Evolutionary conservation across 331 rosid genomes (phyloP), one percentile per base, ranked within the genome.

Genomic region (Erythrophleum ivorense): DNA sequence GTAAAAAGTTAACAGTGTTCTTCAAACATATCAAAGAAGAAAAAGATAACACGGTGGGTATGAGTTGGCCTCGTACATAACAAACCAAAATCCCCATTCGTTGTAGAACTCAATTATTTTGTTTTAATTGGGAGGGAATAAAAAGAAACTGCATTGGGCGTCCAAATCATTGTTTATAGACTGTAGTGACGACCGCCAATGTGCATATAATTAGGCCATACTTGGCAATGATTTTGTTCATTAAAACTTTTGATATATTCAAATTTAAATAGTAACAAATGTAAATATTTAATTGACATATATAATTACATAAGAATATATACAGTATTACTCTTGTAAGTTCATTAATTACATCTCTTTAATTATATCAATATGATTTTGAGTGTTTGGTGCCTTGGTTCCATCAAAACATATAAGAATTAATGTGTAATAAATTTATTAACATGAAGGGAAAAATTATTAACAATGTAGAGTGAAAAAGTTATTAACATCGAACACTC

Each of bases 41-140:
- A 24, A 29, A 29, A 16, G 68, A 31, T 66, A 9, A 40, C 71
- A 38, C 16, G 1, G 72, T 19, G 15, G 71, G 73, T 57, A 14
- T 69, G 81, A 69, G 81, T 69, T 76, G 85, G 81, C 58, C 78
- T 18, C 46, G 7, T 9, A 19, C 55, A 38, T 40, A 13, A 14
- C 53, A 57, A 34, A 41, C 38, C 66, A 36, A 24, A 16, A 49
- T 64, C 38, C 52, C 40, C 15, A 34, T 34, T 36, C 49, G 55
- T 7, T 77, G 46, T 70, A 60, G 60, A 49, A 52, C 43, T 41
- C 1, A 24, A 14, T 15, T 6, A 2, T 48, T 43, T 15, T 62
- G 41, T 9, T 1, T 33, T 15, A 3, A 65, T 46, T 18, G 50
- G 24, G 58, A 1, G 48, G 69, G 6, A 74, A n/a, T 4, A 0